These are phyloP conservation scores for Penicillium egyptiacum DNA, from an alignment of 495 filamentous ascomycete species.

Conservation along the genomic window DNA sequence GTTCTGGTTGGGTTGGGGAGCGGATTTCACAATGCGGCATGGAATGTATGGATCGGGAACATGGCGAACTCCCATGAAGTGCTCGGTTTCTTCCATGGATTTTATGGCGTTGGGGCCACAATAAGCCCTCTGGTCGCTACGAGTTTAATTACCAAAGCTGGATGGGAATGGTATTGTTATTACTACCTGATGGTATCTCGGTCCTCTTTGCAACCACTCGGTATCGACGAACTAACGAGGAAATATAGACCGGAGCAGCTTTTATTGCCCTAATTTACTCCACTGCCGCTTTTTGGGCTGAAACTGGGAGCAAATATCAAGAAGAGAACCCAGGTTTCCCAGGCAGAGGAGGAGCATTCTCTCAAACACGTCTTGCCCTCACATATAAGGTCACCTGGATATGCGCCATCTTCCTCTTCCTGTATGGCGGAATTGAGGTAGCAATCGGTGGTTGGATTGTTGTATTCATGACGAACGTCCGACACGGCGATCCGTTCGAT, in stretches of 20 bases:
- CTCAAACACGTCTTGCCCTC: slow-evolving; percentile 52
- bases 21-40: slow-evolving; percentile 56
- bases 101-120: slow-evolving; percentile 58
- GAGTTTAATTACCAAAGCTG: slow-evolving; percentile 50
- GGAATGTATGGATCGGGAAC: slow-evolving; percentile 62
- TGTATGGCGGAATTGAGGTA: slow-evolving; percentile 77
- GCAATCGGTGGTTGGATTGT: slow-evolving; percentile 68
- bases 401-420: slow-evolving; percentile 64
- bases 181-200: slow-evolving; percentile 55
- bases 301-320: slow-evolving; percentile 31
- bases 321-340: slow-evolving; percentile 27
- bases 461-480: slow-evolving; percentile 56
- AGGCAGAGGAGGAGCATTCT: slow-evolving; percentile 43
- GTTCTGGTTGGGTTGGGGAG: slow-evolving; percentile 58
- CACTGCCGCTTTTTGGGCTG: slow-evolving; percentile 60
- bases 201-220: too few species aligned
- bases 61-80: slow-evolving; percentile 58
- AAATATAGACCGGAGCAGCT: slow-evolving; percentile 55
- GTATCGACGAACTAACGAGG: background rate
- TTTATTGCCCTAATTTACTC: slow-evolving; percentile 54
- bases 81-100: slow-evolving; percentile 56
- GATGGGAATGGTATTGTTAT: slow-evolving; percentile 55
- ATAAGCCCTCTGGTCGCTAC: slow-evolving; percentile 57
- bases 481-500: slow-evolving; percentile 50
- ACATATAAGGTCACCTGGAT: slow-evolving; percentile 64